Evolutionary conservation across 257 asterid species (phyloP).

Genomic region (Fraxinus cuspidata): DNA sequence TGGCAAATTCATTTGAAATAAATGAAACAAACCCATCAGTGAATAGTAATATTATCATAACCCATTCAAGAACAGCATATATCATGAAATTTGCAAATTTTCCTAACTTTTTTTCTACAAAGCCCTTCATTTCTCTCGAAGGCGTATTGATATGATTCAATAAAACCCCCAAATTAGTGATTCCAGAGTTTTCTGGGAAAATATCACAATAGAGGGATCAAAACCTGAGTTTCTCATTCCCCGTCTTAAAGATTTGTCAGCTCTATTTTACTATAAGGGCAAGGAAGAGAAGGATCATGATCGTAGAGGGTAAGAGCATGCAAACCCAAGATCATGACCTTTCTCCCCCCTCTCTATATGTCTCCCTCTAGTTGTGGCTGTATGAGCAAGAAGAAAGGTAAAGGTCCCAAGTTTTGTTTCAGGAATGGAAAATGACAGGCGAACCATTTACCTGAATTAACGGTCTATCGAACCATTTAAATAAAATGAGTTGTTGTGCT

Average conservation of each 20-base stretch:
- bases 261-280: background rate
- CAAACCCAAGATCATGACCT: slow-evolving; percentile 64
- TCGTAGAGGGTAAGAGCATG: slow-evolving; percentile 28
- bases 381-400: slow-evolving; percentile 34
- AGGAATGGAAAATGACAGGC: slow-evolving; percentile 18
- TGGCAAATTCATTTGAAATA: slow-evolving; percentile 64
- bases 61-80: slow-evolving; percentile 69
- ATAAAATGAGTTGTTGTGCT: too few relatives aligned
- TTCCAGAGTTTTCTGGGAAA: slow-evolving; percentile 26
- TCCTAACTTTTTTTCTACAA: slow-evolving; percentile 63
- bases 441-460: slow-evolving; percentile 46
- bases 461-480: slow-evolving; percentile 33
- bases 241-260: background rate
- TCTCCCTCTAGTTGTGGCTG: slow-evolving; percentile 10
- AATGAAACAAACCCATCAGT: slow-evolving; percentile 69
- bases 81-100: slow-evolving; percentile 55
- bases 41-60: slow-evolving; percentile 65
- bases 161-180: background rate
- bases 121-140: slow-evolving; percentile 33
- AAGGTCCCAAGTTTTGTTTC: slow-evolving; percentile 24
- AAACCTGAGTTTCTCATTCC: slow-evolving; percentile 10
- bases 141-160: slow-evolving; percentile 24
- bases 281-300: slow-evolving; percentile 58
- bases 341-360: slow-evolving; percentile 23
- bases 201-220: slow-evolving; percentile 26